Base-by-base conservation (phyloP, 169 alveolate species). In the Cryptosporidium tyzzeri region DNA sequence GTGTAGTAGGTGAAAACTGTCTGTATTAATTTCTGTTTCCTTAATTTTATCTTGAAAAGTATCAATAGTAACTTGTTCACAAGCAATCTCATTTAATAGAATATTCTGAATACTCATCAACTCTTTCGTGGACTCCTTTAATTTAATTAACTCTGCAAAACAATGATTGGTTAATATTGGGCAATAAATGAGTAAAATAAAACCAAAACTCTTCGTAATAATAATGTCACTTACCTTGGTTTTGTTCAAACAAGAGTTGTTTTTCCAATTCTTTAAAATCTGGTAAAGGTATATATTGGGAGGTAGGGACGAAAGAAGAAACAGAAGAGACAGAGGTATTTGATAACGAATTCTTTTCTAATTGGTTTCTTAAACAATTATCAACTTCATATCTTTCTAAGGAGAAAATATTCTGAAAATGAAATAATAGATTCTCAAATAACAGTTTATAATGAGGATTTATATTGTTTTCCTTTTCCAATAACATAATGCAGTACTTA, bases 391-490 rank as follows among this genome's bases (percentile, higher is more conserved):
- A 26, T 14, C 23, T 29, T 80, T 62, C 89, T 39, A 21, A 23
- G 37, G 75, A 41, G 37, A 61, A 59, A 44, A 62, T 59, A 44
- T 35, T 41, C 35, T 80, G 89, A 80, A 80, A 80, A 45, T 62
- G 75, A 37, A 26, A 26, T 18, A 80, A 53, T 80, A 80, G 44
- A 65, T 80, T 80, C 35, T 80, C 80, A 1, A 80, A 31, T 9
- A 80, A 29, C 48, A 80, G 41, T 16, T 80, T 80, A 31, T 59
- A 29, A 59, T 80, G 80, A 31, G 75, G 89, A 37, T 80, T 80
- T 0, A 62, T 62, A 33, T 65, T 37, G 45, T 18, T 44, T 26
- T 80, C 75, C 31, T 41, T 59, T 4, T 80, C 89, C 14, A 80
- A 62, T 35, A 80, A 26, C 41, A 62, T 31, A 44, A 80, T 62